Base-by-base conservation (phyloP, 371 early-diverging fungal genomes). In the Chytridiales sp. region DNA sequence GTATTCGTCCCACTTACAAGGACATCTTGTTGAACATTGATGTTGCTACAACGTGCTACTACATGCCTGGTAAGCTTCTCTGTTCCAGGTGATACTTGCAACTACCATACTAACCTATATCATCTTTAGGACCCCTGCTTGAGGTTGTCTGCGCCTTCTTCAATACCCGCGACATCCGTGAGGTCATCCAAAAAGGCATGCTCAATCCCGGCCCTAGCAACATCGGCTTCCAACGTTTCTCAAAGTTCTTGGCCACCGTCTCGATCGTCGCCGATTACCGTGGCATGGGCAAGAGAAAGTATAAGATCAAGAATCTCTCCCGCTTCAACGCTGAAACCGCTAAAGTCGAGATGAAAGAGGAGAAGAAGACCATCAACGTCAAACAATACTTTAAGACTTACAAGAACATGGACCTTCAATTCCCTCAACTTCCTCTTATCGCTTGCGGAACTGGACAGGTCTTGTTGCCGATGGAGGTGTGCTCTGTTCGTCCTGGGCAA, bases 401-500 rank as follows among this genome's bases (percentile, higher is more conserved):
- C 30, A 62, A 68, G 43, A 59, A 51, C n/a, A 47, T 68, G 0
- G 31, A 39, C 13, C 43, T 76, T n/a, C 46, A 58, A 42, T 73
- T 61, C 51, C 79, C 79, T 19, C 29, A 59, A 21, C 47, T 78
- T 6, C 74, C 69, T 5, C 47, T 64, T 49, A 48, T 67, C 1
- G 15, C 21, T 39, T 39, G 48, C 22, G 69, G 69, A 6, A 47
- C 59, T 3, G 52, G 63, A 9, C 47, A 62, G 30, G 56, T 70
- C 34, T 48, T 70, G 24, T 38, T 77, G 8, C 78, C 78, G 42
- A 69, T 74, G 66, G 78, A 77, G 56, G 27, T 62, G 21, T 66
- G 64, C 52, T 50, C 26, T 11, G 60, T 77, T 11, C 44, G 54
- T 48, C 49, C 35, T 8, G 48, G 48, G 13, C 66, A 66, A 46